Percentiles rank a stretch among this genome's conserved stretches.
Evolutionary conservation across 768 basidiomycete species (phyloP).

Genomic region (Myochromella boudieri): DNA sequence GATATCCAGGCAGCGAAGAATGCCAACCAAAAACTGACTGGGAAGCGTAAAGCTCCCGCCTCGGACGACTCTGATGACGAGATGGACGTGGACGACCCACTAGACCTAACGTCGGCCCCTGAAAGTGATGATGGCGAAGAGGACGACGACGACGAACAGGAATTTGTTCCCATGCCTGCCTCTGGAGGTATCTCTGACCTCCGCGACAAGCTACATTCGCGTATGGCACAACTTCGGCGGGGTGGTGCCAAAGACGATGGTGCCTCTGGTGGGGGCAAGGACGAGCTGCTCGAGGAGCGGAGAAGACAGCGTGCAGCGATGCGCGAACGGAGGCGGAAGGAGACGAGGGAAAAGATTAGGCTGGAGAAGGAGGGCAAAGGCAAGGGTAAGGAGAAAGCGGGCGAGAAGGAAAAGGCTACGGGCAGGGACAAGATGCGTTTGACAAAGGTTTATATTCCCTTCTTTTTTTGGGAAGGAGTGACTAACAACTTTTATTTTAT

Average conservation of each 20-base stretch:
- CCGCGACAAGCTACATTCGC: slow-evolving; percentile 72
- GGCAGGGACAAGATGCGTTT: slow-evolving; percentile 39
- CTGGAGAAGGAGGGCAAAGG: slow-evolving; percentile 51
- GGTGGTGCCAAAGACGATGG: slow-evolving; percentile 19
- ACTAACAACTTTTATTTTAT: slow-evolving; percentile 1
- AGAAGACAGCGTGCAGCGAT: slow-evolving; percentile 75
- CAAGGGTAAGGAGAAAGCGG: slow-evolving; percentile 43
- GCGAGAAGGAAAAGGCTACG: slow-evolving; percentile 7
- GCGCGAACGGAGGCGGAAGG: slow-evolving; percentile 82
- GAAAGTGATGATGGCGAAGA: slow-evolving; percentile 9
- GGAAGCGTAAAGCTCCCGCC: slow-evolving; percentile 47
- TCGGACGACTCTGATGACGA: slow-evolving; percentile 26
- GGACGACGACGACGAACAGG: slow-evolving; percentile 32
- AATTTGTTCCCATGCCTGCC: slow-evolving; percentile 62
- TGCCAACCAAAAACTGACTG: slow-evolving; percentile 13
- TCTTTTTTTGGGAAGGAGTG: not conserved
- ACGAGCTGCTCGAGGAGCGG: slow-evolving; percentile 82
- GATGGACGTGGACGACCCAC: not conserved
- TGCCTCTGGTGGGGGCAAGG: slow-evolving; percentile 60
- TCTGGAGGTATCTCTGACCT: slow-evolving; percentile 62
- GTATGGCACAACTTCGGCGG: slow-evolving; percentile 68
- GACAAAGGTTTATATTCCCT: slow-evolving; percentile 49
- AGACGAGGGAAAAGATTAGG: slow-evolving; percentile 80
- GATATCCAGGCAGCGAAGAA: not conserved
- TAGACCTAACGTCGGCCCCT: too few relatives aligned